Conservation (phyloP, 768 basidiomycete species). For the Hebeloma cylindrosporum region DNA sequence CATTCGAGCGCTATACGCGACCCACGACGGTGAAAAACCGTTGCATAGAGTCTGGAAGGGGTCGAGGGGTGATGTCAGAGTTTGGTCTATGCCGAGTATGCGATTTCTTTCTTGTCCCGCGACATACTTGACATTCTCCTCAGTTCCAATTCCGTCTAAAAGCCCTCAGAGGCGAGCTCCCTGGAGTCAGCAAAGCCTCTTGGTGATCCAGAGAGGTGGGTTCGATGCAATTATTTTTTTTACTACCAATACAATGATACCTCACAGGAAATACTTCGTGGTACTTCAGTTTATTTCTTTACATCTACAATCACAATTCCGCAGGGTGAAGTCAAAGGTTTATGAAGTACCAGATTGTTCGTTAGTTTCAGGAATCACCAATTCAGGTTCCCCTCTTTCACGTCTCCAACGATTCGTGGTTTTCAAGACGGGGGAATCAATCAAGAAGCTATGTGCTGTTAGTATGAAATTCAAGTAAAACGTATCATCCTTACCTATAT, state of each 20-base stretch:
- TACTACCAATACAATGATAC: conserved; percentile 6
- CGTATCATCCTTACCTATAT: conserved; percentile 63
- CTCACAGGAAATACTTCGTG: too few relatives aligned
- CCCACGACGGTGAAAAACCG: conserved; percentile 90
- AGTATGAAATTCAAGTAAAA: too few relatives aligned
- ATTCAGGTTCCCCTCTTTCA: conserved; percentile 75
- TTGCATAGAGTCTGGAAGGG: conserved; percentile 81
- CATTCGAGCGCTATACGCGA: conserved; percentile 78
- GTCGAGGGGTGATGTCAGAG: conserved; percentile 85
- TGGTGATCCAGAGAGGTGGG: conserved; percentile 56
- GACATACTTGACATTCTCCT: conserved; percentile 1
- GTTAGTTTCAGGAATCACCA: conserved; percentile 31
- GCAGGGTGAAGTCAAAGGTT: too few relatives aligned
- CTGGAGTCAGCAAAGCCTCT: conserved; percentile 88
- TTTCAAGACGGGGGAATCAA: conserved; percentile 68
- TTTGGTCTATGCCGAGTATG: conserved; percentile 74
- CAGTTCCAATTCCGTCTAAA: conserved; percentile 91
- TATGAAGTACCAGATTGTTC: conserved; percentile 5
- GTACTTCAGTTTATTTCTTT: too few relatives aligned
- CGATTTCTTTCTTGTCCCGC: conserved; percentile 11
- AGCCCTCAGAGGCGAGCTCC: conserved; percentile 77
- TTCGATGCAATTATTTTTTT: conserved; percentile 3
- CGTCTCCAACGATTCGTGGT: conserved; percentile 87
- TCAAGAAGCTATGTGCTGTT: conserved; percentile 64
- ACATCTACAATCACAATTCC: too few relatives aligned